Evolutionary conservation across 78 protist genomes (phyloP), one percentile per base, ranked within the genome.

Genomic region (Creolimax fragrantissima): DNA sequence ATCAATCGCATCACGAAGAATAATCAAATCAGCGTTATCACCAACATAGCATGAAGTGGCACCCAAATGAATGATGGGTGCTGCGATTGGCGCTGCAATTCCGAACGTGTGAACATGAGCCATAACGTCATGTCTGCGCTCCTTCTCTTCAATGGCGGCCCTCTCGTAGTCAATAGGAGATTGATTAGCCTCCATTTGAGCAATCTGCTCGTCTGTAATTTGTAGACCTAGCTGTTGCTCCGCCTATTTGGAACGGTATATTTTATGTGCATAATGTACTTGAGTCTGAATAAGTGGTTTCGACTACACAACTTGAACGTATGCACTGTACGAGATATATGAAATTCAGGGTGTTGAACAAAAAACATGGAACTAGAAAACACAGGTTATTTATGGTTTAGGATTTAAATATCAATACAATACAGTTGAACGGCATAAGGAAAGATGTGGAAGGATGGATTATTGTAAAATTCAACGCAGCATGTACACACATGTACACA

Each of bases 51-150:
- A 93, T 3, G 91, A 66, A 5, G 96, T 95, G 3, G 96, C 96
- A 17, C 96, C 96, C 43, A 95, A 74, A 89, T 95, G 96, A 41
- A 95, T 95, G 91, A 95, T 93, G 17, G 93, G 91, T 32, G 88
- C 85, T 32, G 96, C 95, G 41, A 35, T 5, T 3, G 96, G 96
- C 44, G 41, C 7, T 32, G 4, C 81, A 36, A 84, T 85, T 43
- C 96, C 96, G 35, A 93, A 93, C 6, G 96, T 44, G 92, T 93
- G 93, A 24, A 94, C 91, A 93, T 94, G 96, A 35, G 96, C 92
- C 96, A 95, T 95, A 3, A 95, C 96, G 44, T 95, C 96, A 89
- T 95, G 96, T 4, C 95, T 84, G 43, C 95, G 41, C 41, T 83
- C 32, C 90, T 66, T 81, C 90, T 95, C 96, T 90, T 95, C 92